Evolutionary conservation across 2,329 filamentous ascomycete genomes (phyloP), one percentile per base, ranked within the genome.

Genomic region (Xylariaceae sp.): DNA sequence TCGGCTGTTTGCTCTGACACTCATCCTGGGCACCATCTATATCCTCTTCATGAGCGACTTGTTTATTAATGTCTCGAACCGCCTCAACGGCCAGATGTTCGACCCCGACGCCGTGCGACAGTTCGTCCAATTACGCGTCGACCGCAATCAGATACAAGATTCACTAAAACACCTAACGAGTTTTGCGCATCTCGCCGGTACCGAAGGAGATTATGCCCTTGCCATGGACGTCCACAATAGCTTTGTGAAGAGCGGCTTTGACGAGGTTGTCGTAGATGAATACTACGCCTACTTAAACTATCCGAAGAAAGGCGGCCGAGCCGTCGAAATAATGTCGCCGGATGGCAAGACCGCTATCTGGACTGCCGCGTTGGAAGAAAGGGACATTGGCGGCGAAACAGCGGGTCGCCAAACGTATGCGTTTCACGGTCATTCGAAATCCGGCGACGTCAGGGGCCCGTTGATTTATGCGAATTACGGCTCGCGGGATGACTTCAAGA

Each of bases 231-330:
- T 96, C 51, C 81, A 92, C 70, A 84, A 84, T 64, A 81, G 87
- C 69, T 96, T 96, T 71, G 74, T 75, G 61, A 79, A 79, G 47
- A 85, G 86, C 43, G 81, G 83, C 3, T 78, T 99, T 66, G 91
- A 96, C 63, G 78, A 86, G 53, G 85, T 95, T 22, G 74, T 77
- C 47, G 78, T 90, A 65, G 87, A 95, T 64, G 83, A 90, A 67
- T 95, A 89, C 70, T 80, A 87, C 63, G 92, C 95, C 15, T 97
- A 96, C 68, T 75, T 97, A 65, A 97, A 97, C 71, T 99, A 95
- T 68, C 91, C 94, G 0, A 87, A 79, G 59, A 74, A 80, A 26
- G 86, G 83, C 56, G 94, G 92, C 12, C 80, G 94, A 47, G 81
- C 85, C 54, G 86, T 99, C 37, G 85, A 92, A 57, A 88, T 99